Evolutionary conservation across 2,329 filamentous ascomycete genomes (phyloP).

Genomic region (Aspergillus latus): DNA sequence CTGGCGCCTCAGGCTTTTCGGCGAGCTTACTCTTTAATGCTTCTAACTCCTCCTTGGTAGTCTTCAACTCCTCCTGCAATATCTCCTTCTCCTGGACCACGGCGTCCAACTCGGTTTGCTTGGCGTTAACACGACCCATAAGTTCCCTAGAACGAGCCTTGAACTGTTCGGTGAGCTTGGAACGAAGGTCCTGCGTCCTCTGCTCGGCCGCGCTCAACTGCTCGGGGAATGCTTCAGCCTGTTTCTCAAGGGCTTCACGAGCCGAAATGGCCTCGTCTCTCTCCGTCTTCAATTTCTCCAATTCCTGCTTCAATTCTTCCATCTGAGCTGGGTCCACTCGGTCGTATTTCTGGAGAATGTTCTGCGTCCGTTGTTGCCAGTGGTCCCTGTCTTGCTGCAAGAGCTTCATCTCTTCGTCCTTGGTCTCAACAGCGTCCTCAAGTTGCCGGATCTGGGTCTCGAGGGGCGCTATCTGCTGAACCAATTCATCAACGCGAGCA

Average conservation of each 20-base stretch:
- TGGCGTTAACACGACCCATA: constrained; percentile 59
- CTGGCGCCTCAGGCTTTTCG: constrained; percentile 32
- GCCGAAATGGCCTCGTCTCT: constrained; percentile 63
- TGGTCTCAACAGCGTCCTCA: constrained; percentile 75
- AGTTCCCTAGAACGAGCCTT: constrained; percentile 63
- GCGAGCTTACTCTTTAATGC: constrained; percentile 55
- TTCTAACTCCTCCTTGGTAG: constrained; percentile 59
- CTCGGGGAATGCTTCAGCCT: constrained; percentile 50
- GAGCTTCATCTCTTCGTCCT: constrained; percentile 84
- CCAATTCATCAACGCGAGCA: constrained; percentile 71
- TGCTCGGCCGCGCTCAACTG: constrained; percentile 50
- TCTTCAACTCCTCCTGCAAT: constrained; percentile 67
- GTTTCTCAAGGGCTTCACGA: constrained; percentile 51
- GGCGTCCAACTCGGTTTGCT: constrained; percentile 49
- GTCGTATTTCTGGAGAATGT: constrained; percentile 94
- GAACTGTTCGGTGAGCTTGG: constrained; percentile 50
- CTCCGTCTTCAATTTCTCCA: constrained; percentile 66
- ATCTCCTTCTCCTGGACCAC: constrained; percentile 63
- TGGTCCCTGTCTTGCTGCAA: constrained; percentile 88
- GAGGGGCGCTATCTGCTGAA: constrained; percentile 75
- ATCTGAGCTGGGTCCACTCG: constrained; percentile 91
- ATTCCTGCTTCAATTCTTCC: constrained; percentile 79
- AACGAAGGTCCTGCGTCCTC: constrained; percentile 51
- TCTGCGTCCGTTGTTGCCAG: constrained; percentile 94
- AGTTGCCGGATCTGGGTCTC: constrained; percentile 78